A percentile compares a stretch with the other conserved stretches of the same genome.
Evolutionary conservation across 139 green algal species (phyloP).

Genomic region (Picochlorum sp.): DNA sequence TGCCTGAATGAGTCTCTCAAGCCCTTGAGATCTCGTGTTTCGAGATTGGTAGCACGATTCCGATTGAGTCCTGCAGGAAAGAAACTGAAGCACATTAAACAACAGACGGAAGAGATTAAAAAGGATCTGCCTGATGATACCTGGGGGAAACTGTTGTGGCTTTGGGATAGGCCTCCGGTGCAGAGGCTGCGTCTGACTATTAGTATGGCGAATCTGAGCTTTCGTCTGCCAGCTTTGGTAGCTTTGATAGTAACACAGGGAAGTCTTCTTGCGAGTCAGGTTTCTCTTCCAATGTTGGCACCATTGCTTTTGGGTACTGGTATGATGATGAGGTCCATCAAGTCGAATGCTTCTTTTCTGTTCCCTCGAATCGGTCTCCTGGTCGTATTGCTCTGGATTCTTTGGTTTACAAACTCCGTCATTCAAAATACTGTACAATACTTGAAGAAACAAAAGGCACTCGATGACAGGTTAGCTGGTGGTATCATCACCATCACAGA

Average conservation of each 20-base stretch:
- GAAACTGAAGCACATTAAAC: conserved; percentile 8
- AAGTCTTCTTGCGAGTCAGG: conserved; percentile 40
- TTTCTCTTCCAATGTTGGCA: conserved; percentile 72
- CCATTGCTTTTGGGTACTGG: conserved; percentile 69
- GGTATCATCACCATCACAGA: conserved; percentile 52
- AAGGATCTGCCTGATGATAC: conserved; percentile 30
- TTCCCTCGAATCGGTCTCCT: conserved; percentile 59
- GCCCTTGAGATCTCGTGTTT: neutral
- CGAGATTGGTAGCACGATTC: conserved; percentile 1
- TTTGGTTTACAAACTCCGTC: conserved; percentile 70
- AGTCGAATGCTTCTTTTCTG: conserved; percentile 57
- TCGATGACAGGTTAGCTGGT: conserved; percentile 47
- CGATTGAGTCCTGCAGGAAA: conserved; percentile 7
- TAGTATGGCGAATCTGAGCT: conserved; percentile 55
- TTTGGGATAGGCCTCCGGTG: conserved; percentile 55
- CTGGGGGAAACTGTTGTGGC: conserved; percentile 51
- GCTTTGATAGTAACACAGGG: conserved; percentile 48
- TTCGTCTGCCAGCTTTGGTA: conserved; percentile 49
- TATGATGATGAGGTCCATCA: conserved; percentile 67
- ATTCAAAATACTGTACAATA: conserved; percentile 53
- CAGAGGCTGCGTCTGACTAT: conserved; percentile 52
- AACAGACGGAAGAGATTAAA: conserved; percentile 3
- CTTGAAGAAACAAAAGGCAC: conserved; percentile 48
- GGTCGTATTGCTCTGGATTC: conserved; percentile 60
- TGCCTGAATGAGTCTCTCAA: conserved; percentile 1